These are phyloP conservation scores for Salix exigua DNA, from an alignment of 345 rosid species.

Conservation along the genomic window DNA sequence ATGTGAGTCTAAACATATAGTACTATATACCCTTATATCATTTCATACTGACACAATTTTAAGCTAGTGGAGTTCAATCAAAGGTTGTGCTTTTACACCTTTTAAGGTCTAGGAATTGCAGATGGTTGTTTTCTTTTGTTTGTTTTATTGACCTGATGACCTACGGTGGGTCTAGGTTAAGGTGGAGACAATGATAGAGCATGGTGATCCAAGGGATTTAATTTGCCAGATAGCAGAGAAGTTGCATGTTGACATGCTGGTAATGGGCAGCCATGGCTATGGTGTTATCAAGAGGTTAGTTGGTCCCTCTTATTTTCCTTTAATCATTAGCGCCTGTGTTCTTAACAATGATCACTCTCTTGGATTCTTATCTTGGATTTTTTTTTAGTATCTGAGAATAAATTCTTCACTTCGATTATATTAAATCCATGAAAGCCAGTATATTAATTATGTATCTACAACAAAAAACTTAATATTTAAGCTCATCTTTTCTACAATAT, in stretches of 20 bases:
- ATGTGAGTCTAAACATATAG: constrained; percentile 16
- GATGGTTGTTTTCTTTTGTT: too few species aligned
- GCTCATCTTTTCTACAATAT: neutral
- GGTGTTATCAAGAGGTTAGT: neutral
- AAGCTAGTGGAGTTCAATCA: neutral
- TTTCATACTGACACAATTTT: too few species aligned
- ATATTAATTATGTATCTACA: too few species aligned
- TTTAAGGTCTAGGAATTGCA: too few species aligned
- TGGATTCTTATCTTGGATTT: neutral
- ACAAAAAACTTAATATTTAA: neutral
- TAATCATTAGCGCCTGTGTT: too few species aligned
- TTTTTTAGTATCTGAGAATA: neutral
- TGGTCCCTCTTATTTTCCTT: neutral
- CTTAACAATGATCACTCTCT: neutral
- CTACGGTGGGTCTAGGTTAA: neutral
- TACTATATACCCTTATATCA: neutral
- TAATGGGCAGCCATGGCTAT: neutral
- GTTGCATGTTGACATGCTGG: neutral
- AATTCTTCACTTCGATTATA: neutral
- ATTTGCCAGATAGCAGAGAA: neutral
- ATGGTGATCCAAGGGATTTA: neutral
- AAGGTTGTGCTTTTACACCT: too few species aligned
- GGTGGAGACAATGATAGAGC: neutral
- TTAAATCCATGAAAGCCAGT: neutral
- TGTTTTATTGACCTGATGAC: neutral